Evolutionary conservation across 805 yeast genomes (phyloP), one percentile per base, ranked within the genome.

Genomic region (Saccharomyces kudriavzevii): DNA sequence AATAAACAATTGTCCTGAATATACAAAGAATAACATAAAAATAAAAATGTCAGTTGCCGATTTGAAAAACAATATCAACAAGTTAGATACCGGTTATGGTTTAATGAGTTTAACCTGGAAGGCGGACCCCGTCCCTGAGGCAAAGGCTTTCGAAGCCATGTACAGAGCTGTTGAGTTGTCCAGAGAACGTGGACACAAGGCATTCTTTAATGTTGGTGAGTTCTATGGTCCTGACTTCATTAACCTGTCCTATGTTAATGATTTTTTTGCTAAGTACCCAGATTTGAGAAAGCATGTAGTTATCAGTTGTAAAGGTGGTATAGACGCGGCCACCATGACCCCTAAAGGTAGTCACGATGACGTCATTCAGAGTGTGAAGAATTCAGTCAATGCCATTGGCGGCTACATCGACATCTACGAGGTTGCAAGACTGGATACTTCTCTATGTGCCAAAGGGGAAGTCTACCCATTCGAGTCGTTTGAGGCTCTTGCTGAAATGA

Each of bases 21-120:
- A 35, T 35, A 35, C 10, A 30, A 24, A 11, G 6, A 35, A 17
- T 17, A 35, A 17, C n/a, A 11, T 10, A 17, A 35, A 17, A 35
- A 35, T 35, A 49, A 22, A 22, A 55, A 62, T 62, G 62, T 57
- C 67, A 6, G 65, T 60, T 14, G n/a, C 48, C 30, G 54, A 62
- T 45, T 54, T 64, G 47, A 62, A 51, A 45, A 46, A 56, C 45
- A 65, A 59, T 3, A 46, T 65, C 47, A 27, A 48, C 1, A 54
- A 56, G 17, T 47, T 64, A 17, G 49, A 52, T 20, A 60, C 65
- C 48, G 96, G 96, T 47, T 82, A 79, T 59, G 96, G 97, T 47
- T 76, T 89, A 57, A 88, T 90, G 96, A 80, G 85, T 53, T 75
- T 87, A 66, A 87, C 96, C 1, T 82, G 87, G 88, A 75, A 77